Conservation (phyloP, 306 rosid species). For the Chamaecrista fasciculata region DNA sequence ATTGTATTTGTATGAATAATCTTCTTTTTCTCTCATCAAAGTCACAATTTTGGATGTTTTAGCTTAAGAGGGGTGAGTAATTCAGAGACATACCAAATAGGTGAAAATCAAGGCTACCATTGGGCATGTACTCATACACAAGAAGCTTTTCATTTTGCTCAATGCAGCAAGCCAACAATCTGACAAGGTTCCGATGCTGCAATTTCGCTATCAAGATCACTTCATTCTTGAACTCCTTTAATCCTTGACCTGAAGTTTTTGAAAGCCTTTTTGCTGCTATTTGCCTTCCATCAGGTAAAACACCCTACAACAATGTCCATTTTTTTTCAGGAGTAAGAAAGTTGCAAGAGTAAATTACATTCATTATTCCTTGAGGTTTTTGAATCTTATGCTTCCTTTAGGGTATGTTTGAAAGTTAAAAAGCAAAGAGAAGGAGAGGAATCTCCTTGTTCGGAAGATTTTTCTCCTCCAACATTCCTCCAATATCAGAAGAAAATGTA, state of each 20-base stretch:
- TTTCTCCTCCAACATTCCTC: too few species aligned
- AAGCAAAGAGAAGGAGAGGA: too few species aligned
- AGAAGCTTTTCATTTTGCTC: conserved; percentile 66
- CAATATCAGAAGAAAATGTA: too few species aligned
- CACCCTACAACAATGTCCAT: conserved; percentile 28
- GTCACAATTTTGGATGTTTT: too few species aligned
- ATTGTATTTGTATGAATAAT: too few species aligned
- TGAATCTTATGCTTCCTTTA: neutral
- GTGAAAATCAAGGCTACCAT: conserved; percentile 59
- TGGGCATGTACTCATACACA: conserved; percentile 65
- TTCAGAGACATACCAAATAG: conserved; percentile 46
- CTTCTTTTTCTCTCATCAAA: too few species aligned
- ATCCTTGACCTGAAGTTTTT: conserved; percentile 39
- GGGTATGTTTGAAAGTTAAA: too few species aligned
- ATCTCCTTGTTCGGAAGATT: too few species aligned
- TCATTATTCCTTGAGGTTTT: neutral
- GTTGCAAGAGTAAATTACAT: neutral
- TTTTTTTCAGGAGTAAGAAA: neutral
- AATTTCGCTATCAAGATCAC: conserved; percentile 57
- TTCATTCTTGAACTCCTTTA: conserved; percentile 42
- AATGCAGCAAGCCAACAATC: conserved; percentile 59
- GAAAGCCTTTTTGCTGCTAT: conserved; percentile 48
- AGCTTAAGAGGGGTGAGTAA: neutral
- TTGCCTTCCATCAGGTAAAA: conserved; percentile 35
- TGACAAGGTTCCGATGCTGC: conserved; percentile 69